phyloP scores from a whole-genome alignment of 257 asterid genomes.

The Ilex aquifolium region DNA sequence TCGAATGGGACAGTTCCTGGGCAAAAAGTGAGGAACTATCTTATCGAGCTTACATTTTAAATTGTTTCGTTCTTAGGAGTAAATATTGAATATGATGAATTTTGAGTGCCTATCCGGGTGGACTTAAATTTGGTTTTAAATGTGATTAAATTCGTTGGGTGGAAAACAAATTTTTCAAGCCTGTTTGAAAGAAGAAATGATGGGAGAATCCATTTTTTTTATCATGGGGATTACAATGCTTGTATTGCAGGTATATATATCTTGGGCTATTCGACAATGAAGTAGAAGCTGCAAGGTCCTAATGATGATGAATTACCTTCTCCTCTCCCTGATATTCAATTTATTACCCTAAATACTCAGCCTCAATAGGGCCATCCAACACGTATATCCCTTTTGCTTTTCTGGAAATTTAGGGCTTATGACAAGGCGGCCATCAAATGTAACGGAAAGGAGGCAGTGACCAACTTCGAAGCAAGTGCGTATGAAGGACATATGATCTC shows the following conservation, averaged over 20 bases:
- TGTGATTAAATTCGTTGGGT: neutral
- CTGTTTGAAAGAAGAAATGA: neutral
- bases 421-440: slow-evolving; percentile 4
- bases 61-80: neutral
- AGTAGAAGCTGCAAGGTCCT: slow-evolving; percentile 7
- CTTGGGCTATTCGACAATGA: slow-evolving; percentile 2
- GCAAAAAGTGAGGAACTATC: slow-evolving; percentile 36
- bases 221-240: slow-evolving; percentile 22
- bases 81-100: too few species aligned
- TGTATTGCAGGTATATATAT: slow-evolving; percentile 2
- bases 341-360: slow-evolving; percentile 19
- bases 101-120: too few species aligned
- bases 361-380: neutral
- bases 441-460: slow-evolving; percentile 46
- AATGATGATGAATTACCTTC: neutral
- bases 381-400: slow-evolving; percentile 4
- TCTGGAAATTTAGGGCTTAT: slow-evolving; percentile 4
- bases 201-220: slow-evolving; percentile 2
- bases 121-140: too few species aligned
- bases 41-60: neutral
- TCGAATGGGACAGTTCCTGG: slow-evolving; percentile 56
- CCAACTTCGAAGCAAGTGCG: slow-evolving; percentile 62
- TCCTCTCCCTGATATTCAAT: slow-evolving; percentile 22
- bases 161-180: neutral
- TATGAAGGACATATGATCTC: slow-evolving; percentile 32